Evolutionary conservation across 2,329 filamentous ascomycete genomes (phyloP).

Genomic region (Alternaria sp.): DNA sequence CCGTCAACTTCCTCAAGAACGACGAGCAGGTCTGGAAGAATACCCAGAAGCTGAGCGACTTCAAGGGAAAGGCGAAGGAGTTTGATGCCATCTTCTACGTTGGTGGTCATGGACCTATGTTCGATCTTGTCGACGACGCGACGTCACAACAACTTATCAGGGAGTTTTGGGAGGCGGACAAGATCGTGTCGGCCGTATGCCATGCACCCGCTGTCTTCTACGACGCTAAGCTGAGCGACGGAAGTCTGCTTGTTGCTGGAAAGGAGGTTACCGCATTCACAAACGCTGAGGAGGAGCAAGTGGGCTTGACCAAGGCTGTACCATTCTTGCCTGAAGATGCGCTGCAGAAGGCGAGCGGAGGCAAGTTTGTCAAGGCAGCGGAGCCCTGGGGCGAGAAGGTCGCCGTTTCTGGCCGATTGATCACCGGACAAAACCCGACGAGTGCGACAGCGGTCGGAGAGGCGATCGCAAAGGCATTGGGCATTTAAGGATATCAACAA

Average conservation of each 20-base stretch:
- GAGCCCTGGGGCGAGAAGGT: constrained; percentile 59
- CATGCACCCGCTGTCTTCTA: constrained; percentile 72
- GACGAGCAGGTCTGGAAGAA: constrained; percentile 70
- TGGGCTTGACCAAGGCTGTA: constrained; percentile 55
- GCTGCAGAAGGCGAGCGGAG: constrained; percentile 61
- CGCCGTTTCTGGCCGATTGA: constrained; percentile 51
- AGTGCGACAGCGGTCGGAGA: constrained; percentile 56
- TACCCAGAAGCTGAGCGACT: constrained; percentile 66
- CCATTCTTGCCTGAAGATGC: constrained; percentile 71
- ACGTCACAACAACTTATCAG: constrained; percentile 67
- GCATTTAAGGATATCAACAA: constrained; percentile 20
- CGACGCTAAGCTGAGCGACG: constrained; percentile 62
- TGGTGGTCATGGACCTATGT: constrained; percentile 71
- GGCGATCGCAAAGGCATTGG: constrained; percentile 53
- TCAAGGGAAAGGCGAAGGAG: constrained; percentile 65
- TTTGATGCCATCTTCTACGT: constrained; percentile 71
- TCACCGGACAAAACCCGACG: constrained; percentile 61
- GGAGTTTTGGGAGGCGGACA: constrained; percentile 69
- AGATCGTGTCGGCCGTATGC: constrained; percentile 73
- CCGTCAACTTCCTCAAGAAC: constrained; percentile 56
- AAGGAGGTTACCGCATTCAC: constrained; percentile 68
- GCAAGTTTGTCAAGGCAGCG: constrained; percentile 64
- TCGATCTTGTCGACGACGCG: constrained; percentile 67
- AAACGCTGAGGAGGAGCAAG: constrained; percentile 64
- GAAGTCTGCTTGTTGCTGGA: constrained; percentile 64